phyloP scores from a whole-genome alignment of 2,329 filamentous ascomycete species.

The Fonsecaea multimorphosa region DNA sequence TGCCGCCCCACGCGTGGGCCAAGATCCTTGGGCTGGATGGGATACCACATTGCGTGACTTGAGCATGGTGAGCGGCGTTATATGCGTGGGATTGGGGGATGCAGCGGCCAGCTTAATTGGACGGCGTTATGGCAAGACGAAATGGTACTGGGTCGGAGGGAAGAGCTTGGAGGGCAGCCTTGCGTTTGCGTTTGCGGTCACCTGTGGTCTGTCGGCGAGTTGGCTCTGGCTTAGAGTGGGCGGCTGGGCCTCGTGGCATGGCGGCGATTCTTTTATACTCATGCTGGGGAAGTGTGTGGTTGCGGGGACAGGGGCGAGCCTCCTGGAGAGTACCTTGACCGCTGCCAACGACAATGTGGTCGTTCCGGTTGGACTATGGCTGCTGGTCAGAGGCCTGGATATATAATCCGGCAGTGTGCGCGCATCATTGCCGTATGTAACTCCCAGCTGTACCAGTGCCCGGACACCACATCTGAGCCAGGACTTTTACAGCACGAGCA shows the following conservation, averaged over 20 bases:
- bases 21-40: constrained; percentile 71
- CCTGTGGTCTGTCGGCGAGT: constrained; percentile 71
- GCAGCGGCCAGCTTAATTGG: constrained; percentile 91
- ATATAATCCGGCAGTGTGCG: constrained; percentile 22
- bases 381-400: constrained; percentile 77
- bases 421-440: background rate
- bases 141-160: constrained; percentile 96
- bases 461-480: background rate
- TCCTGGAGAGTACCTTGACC: constrained; percentile 93
- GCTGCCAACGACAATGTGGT: constrained; percentile 99
- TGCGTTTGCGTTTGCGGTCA: constrained; percentile 83
- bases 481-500: background rate
- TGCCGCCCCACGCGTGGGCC: constrained; percentile 64
- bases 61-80: constrained; percentile 88
- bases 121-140: constrained; percentile 79
- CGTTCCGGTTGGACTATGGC: constrained; percentile 90
- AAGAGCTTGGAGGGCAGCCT: constrained; percentile 88
- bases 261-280: constrained; percentile 29
- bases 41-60: constrained; percentile 74
- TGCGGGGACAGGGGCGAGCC: constrained; percentile 79
- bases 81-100: constrained; percentile 95
- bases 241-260: constrained; percentile 62
- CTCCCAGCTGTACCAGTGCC: background rate
- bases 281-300: constrained; percentile 65
- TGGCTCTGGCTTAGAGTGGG: constrained; percentile 78